Base-by-base conservation (phyloP, 257 asterid genomes). In the Capsicum pubescens region DNA sequence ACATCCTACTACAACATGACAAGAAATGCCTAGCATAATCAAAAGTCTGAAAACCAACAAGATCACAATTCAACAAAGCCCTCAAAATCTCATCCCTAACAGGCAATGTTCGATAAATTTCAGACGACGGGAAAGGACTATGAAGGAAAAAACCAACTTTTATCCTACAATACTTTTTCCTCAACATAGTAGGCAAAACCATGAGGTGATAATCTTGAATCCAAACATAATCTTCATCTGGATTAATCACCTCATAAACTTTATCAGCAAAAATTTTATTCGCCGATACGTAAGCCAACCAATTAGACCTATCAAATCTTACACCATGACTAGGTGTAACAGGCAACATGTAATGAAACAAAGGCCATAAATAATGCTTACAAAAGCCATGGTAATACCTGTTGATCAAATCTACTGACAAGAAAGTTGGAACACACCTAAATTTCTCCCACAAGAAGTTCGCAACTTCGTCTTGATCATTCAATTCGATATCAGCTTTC, bases 21-120 rank as follows among this genome's bases (percentile, higher is more conserved):
- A 95, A 88, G 87, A 95, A 95, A 77, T 95, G 99, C 85, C 99
- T 90, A 55, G 99, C 99, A 80, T 95, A 95, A 87, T 95, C 99
- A 89, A 95, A 95, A 0, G 99, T 94, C 32, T 95, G 99, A 78
- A 95, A 95, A 0, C 99, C 99, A 86, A 95, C 71, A 17, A 95
- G 90, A 87, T 95, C 99, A 86, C 97, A 93, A 71, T 95, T 95
- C 89, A 95, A 89, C 66, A 95, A 89, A 59, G 90, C 97, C 89
- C 93, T 91, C 87, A 95, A 82, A 84, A 95, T 89, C 87, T 93
- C 99, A 83, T 93, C 98, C 86, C 99, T 90, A 26, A 95, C 97
- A 8, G 99, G 98, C 86, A 95, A 83, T 6, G 98, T 94, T 58
- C 98, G 86, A 68, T 90, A 95, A 39, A 95, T 95, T 67, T 95